phyloP scores from a whole-genome alignment of 1,284 basidiomycete species.

The Testicularia cyperi region DNA sequence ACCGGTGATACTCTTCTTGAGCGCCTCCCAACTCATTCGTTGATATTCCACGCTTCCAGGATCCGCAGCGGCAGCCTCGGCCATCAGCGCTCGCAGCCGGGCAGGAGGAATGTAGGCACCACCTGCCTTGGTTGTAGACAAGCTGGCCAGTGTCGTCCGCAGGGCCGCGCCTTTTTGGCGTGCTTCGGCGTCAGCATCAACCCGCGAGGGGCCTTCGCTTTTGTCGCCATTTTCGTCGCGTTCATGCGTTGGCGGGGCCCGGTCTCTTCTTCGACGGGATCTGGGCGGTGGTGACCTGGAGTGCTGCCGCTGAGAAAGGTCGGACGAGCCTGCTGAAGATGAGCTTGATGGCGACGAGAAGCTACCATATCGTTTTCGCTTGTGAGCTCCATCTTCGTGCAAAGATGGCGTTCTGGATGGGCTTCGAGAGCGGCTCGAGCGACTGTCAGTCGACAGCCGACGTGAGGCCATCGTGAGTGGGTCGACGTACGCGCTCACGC shows the following conservation, averaged over 20 bases:
- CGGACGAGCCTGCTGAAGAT: no score
- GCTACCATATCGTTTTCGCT: no score
- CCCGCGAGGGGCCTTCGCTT: no score
- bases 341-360: no score
- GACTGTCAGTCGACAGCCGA: no score
- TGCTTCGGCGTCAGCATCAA: background rate
- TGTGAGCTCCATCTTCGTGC: no score
- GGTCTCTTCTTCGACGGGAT: background rate
- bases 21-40: conserved; percentile 91
- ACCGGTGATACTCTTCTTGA: conserved; percentile 97
- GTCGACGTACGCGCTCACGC: no score
- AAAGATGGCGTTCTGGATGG: no score
- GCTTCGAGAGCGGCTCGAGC: no score
- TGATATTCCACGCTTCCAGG: conserved; percentile 91
- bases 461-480: no score
- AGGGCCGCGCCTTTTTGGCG: conserved; percentile 40
- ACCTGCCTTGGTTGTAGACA: conserved; percentile 69
- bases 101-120: conserved; percentile 97
- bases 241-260: background rate
- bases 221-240: background rate
- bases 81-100: conserved; percentile 81
- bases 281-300: background rate
- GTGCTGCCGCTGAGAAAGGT: no score
- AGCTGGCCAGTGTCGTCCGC: conserved; percentile 46
- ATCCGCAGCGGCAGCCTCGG: conserved; percentile 74